A percentile compares a stretch with the other conserved stretches of the same genome.
phyloP scores from a whole-genome alignment of 768 basidiomycete species.

The Clathrus columnatus region DNA sequence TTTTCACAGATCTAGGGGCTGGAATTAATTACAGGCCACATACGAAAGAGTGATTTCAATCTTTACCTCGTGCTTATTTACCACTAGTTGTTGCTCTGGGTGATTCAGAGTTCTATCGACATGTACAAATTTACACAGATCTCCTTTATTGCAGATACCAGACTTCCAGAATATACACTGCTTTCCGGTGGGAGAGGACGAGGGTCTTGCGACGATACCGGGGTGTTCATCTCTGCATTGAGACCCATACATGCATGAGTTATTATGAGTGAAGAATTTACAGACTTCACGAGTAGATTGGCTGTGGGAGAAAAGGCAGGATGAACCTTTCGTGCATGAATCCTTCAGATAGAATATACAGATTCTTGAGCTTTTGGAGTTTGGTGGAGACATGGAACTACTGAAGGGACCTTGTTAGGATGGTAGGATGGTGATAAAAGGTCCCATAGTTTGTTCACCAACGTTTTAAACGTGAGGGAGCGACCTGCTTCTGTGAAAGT shows the following conservation, averaged over 20 bases:
- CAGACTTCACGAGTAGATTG: constrained; percentile 2
- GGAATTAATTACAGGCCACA: neutral
- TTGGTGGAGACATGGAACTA: too few species aligned
- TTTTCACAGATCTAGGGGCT: neutral
- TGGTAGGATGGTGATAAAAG: too few species aligned
- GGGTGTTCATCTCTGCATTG: constrained; percentile 21
- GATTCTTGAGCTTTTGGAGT: neutral
- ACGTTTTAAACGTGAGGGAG: too few species aligned
- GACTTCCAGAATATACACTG: constrained; percentile 14
- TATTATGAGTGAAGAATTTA: constrained; percentile 6
- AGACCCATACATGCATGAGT: neutral
- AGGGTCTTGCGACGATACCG: constrained; percentile 25
- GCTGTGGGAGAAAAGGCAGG: constrained; percentile 21
- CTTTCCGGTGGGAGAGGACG: constrained; percentile 32
- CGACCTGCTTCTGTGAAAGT: too few species aligned
- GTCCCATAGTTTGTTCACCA: too few species aligned
- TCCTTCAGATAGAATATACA: constrained; percentile 23
- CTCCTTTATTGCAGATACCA: neutral
- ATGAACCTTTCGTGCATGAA: constrained; percentile 21
- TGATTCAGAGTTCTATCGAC: too few species aligned
- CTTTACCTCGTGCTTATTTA: too few species aligned
- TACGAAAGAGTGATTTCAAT: neutral
- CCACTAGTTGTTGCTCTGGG: too few species aligned
- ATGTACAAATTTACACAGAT: constrained; percentile 3
- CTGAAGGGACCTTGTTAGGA: too few species aligned